Conservation (phyloP, 2,329 filamentous ascomycete genomes). For the Bipolaris cookei region DNA sequence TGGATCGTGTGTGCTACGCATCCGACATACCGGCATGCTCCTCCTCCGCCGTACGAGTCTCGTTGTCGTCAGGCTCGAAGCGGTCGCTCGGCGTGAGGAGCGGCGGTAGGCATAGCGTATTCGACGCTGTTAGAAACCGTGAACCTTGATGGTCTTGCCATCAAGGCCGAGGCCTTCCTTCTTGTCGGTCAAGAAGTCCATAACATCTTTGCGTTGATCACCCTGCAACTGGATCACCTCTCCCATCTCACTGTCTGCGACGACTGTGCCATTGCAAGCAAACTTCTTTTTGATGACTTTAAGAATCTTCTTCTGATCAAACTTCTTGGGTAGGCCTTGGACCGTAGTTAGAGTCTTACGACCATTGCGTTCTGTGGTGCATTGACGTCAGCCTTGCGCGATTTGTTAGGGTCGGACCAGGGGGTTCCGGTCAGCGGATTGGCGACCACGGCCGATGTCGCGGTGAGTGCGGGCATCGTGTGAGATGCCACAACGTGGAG, state of each 20-base stretch:
- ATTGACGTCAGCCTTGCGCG: conserved; percentile 51
- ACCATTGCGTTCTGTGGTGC: conserved; percentile 91
- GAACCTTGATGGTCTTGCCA: conserved; percentile 94
- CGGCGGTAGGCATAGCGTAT: conserved; percentile 17
- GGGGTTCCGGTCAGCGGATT: background rate
- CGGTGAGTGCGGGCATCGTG: background rate
- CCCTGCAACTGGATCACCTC: conserved; percentile 99
- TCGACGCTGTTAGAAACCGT: conserved; percentile 39
- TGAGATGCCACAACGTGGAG: background rate
- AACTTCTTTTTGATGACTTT: conserved; percentile 99
- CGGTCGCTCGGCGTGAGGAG: conserved; percentile 12
- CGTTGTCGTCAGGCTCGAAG: conserved; percentile 13
- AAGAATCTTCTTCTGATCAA: conserved; percentile 99
- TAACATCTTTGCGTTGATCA: conserved; percentile 98
- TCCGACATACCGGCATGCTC: conserved; percentile 13
- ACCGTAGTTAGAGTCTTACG: conserved; percentile 99
- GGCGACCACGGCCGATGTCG: background rate
- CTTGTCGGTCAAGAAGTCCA: conserved; percentile 96
- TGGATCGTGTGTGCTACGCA: conserved; percentile 10
- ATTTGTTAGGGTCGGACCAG: conserved; percentile 7
- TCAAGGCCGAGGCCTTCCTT: conserved; percentile 92
- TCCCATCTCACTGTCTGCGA: conserved; percentile 94
- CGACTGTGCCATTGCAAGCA: conserved; percentile 99
- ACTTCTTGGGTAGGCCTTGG: conserved; percentile 98
- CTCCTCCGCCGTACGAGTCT: conserved; percentile 6